Evolutionary conservation across 352 stramenopile genomes (phyloP).

Genomic region (Phytophthora foliorum): DNA sequence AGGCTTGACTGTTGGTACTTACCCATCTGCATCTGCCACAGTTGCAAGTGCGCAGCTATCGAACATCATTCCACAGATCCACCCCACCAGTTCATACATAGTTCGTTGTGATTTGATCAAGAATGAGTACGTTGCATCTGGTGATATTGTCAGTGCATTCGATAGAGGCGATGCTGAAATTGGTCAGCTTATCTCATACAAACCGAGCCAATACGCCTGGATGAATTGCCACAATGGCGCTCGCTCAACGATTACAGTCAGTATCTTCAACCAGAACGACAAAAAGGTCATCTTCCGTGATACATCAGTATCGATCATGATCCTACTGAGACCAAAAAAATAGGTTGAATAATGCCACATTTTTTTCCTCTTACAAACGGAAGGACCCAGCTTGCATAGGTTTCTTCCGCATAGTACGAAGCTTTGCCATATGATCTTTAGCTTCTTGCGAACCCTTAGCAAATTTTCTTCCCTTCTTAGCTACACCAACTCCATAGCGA

Average conservation of each 20-base stretch:
- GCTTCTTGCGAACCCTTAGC: slow-evolving; percentile 10
- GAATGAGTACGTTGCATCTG: slow-evolving; percentile 24
- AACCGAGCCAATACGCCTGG: slow-evolving; percentile 30
- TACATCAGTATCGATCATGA: slow-evolving; percentile 19
- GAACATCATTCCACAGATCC: slow-evolving; percentile 25
- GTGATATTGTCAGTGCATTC: slow-evolving; percentile 13
- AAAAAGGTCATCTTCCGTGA: slow-evolving; percentile 3
- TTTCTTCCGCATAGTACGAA: slow-evolving; percentile 10
- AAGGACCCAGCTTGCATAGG: neutral
- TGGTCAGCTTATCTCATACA: slow-evolving; percentile 22
- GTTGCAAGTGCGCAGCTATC: too few relatives aligned
- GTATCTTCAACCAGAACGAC: slow-evolving; percentile 22
- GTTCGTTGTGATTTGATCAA: slow-evolving; percentile 33
- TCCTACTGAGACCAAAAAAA: slow-evolving; percentile 13
- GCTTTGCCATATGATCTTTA: slow-evolving; percentile 19
- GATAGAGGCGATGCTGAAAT: slow-evolving; percentile 9
- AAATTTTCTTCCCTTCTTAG: slow-evolving; percentile 8
- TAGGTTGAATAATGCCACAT: neutral
- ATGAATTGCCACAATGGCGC: slow-evolving; percentile 21
- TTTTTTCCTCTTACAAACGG: too few relatives aligned
- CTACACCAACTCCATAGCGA: slow-evolving; percentile 22
- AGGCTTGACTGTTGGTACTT: too few relatives aligned
- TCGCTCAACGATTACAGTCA: slow-evolving; percentile 18
- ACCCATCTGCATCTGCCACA: too few relatives aligned
- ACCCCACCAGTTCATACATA: slow-evolving; percentile 25